Base-by-base conservation (phyloP, 768 basidiomycete genomes). In the Pulveroboletus ravenelii region DNA sequence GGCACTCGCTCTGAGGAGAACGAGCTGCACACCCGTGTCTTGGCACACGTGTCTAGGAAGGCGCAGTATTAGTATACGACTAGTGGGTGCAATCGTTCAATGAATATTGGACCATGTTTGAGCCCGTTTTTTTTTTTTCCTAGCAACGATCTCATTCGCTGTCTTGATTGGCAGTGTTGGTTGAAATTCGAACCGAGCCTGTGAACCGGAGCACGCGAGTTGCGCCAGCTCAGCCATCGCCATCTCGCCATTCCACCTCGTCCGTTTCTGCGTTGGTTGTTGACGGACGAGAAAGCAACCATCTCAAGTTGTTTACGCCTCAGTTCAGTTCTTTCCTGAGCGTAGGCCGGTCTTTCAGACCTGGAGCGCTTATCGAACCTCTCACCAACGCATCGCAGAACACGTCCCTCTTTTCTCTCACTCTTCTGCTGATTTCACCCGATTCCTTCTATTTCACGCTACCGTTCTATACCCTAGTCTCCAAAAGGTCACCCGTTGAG, bases 171-270 rank as follows among this genome's bases (percentile, higher is more conserved):
- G 35, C 15, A 5, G n/a, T 29, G 41, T 30, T 35, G 55, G 65
- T 73, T 69, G 27, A 72, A 71, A 59, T 66, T 64, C 67, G 70
- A 44, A 84, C 84, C 55, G 62, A 64, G 61, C 65, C 65, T 68
- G 66, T 45, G 67, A 65, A 69, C 51, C 32, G 29, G 48, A 10
- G 29, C 60, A 62, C 56, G 56, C 20, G 14, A 14, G 55, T 56
- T 59, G 38, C 25, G 38, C 54, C 43, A 39, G 40, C 50, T 53
- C 43, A 17, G 51, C 51, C 47, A 52, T 35, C 47, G 51, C 52
- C 47, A 52, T 35, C 47, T 52, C 31, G 32, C 46, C 47, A 54
- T 40, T 38, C 25, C 47, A 46, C 50, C 38, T 55, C 20, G 46
- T 56, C 57, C 59, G 62, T 55, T 54, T 56, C 53, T 69, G 65